A percentile compares a stretch with the other conserved stretches of the same genome.
Conservation (phyloP, 768 basidiomycete species). For the Strobilomyces confusus region DNA sequence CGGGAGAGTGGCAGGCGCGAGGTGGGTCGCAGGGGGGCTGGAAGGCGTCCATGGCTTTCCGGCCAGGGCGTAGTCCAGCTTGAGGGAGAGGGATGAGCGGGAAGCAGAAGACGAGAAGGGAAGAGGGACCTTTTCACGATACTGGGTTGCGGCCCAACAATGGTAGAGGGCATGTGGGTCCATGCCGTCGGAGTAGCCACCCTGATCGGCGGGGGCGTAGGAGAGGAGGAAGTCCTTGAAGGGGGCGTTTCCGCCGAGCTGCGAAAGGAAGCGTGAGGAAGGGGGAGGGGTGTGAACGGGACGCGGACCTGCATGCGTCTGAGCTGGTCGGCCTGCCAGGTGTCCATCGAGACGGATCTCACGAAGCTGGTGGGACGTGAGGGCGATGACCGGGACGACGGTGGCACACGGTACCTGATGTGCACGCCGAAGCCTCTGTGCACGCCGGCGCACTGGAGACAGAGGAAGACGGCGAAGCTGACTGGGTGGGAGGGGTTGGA, state of each 20-base stretch:
- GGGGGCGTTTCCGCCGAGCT: slow-evolving; percentile 86
- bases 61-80: slow-evolving; percentile 77
- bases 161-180: slow-evolving; percentile 79
- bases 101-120: neutral
- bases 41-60: slow-evolving; percentile 80
- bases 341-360: slow-evolving; percentile 93
- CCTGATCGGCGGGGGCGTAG: slow-evolving; percentile 61
- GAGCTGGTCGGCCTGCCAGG: slow-evolving; percentile 89
- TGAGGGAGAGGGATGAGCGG: slow-evolving; percentile 19
- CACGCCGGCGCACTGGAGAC: slow-evolving; percentile 80
- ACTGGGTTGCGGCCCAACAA: slow-evolving; percentile 92
- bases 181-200: slow-evolving; percentile 63
- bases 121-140: slow-evolving; percentile 79
- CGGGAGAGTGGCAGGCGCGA: slow-evolving; percentile 37
- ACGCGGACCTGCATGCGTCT: slow-evolving; percentile 79
- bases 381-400: neutral
- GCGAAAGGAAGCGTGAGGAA: slow-evolving; percentile 10
- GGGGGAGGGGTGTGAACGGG: slow-evolving; percentile 2
- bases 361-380: slow-evolving; percentile 60
- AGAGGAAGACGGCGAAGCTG: slow-evolving; percentile 86
- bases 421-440: slow-evolving; percentile 95
- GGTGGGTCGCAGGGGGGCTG: slow-evolving; percentile 51
- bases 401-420: slow-evolving; percentile 52
- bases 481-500: slow-evolving; percentile 12
- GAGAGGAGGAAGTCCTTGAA: slow-evolving; percentile 76